Conservation (phyloP, 768 basidiomycete genomes). For the Pleurotus djamor region DNA sequence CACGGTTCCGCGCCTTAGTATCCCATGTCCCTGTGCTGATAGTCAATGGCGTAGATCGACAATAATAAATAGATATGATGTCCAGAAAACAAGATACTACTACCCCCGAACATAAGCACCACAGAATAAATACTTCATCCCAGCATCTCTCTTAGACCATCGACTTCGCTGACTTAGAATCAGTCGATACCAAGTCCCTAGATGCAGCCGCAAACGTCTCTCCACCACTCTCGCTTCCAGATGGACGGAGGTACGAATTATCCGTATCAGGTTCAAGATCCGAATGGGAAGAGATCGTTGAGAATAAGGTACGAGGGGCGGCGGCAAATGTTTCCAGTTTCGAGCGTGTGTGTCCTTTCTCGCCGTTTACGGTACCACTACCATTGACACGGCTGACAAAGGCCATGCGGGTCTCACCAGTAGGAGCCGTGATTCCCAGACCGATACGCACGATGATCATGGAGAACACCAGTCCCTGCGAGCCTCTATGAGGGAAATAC, state of each 20-base stretch:
- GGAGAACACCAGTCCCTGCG: constrained; percentile 32
- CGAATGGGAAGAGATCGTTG: background rate
- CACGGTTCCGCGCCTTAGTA: no score
- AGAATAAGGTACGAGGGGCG: background rate
- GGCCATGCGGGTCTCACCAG: constrained; percentile 2
- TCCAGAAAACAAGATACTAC: no score
- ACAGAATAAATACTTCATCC: no score
- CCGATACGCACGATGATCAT: constrained; percentile 38
- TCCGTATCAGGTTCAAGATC: background rate
- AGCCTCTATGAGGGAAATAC: background rate
- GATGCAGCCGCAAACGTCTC: background rate
- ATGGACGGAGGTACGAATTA: background rate
- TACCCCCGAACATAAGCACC: no score
- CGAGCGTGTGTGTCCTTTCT: background rate
- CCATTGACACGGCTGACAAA: background rate
- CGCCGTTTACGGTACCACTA: background rate
- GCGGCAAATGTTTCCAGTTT: background rate
- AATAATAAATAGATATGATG: no score
- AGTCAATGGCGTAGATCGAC: no score
- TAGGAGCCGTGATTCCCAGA: constrained; percentile 24
- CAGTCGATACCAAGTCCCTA: background rate
- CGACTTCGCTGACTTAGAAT: background rate
- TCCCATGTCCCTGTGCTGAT: no score
- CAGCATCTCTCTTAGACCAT: no score
- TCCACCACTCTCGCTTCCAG: background rate